A percentile compares a stretch with the other conserved stretches of the same genome.
Evolutionary conservation across 2,329 filamentous ascomycete species (phyloP).

Genomic region (Cercospora sojina): DNA sequence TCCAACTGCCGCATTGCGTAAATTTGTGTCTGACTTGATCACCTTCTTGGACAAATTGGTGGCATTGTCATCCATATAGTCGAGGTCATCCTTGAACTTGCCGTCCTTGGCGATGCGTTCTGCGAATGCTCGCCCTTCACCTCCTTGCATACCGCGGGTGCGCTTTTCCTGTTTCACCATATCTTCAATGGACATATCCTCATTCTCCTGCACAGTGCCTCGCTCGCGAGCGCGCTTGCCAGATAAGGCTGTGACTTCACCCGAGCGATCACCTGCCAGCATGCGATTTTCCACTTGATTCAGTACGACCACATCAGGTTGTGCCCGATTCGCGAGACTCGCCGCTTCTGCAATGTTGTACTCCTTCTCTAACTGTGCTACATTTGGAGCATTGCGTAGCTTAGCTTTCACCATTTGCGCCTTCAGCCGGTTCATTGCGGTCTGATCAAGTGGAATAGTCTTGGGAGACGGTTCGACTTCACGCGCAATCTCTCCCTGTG

Average conservation of each 20-base stretch:
- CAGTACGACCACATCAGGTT: constrained; percentile 72
- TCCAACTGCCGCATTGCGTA: constrained; percentile 81
- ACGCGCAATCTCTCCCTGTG: constrained; percentile 59
- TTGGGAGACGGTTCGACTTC: constrained; percentile 54
- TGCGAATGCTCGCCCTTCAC: constrained; percentile 78
- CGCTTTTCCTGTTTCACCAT: constrained; percentile 95
- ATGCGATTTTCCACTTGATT: constrained; percentile 87
- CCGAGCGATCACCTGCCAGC: constrained; percentile 71
- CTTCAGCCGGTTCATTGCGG: constrained; percentile 80
- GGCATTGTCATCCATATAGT: constrained; percentile 98
- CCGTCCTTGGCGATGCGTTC: constrained; percentile 91
- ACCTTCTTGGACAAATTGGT: constrained; percentile 82
- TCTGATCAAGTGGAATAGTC: constrained; percentile 65
- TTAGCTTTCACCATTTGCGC: constrained; percentile 97
- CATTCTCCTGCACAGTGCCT: constrained; percentile 82
- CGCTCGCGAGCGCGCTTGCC: constrained; percentile 82
- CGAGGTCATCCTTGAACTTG: constrained; percentile 87
- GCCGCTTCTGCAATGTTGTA: constrained; percentile 74
- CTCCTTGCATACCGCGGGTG: constrained; percentile 64
- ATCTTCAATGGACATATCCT: constrained; percentile 93
- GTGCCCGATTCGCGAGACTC: constrained; percentile 55
- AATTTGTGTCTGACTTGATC: constrained; percentile 80
- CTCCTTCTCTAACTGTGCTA: constrained; percentile 72
- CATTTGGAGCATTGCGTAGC: constrained; percentile 72
- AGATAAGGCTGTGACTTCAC: constrained; percentile 74